Evolutionary conservation across 225 moss, liverwort and hornwort species (phyloP).

Genomic region (Pseudoscleropodium purum): DNA sequence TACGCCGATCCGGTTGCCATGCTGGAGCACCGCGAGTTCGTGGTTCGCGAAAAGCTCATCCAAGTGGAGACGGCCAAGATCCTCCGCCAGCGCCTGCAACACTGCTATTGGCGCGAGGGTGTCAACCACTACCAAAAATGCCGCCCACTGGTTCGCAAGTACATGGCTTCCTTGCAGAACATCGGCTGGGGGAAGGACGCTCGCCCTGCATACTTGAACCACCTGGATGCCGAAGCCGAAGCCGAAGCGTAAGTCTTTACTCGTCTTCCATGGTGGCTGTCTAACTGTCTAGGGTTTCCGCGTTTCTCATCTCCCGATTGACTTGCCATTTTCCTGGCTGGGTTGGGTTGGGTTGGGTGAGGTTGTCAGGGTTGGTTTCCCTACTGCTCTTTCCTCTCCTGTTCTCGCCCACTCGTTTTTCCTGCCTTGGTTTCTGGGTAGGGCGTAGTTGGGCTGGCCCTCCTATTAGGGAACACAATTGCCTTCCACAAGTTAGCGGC

Average conservation of each 20-base stretch:
- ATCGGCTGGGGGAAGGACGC: slow-evolving; percentile 96
- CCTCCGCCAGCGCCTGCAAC: slow-evolving; percentile 67
- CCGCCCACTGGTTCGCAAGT: slow-evolving; percentile 64
- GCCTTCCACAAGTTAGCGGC: neutral
- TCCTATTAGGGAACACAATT: neutral
- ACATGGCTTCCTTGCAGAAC: slow-evolving; percentile 70
- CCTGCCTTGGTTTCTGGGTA: neutral
- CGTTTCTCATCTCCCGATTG: neutral
- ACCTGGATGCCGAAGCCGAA: neutral
- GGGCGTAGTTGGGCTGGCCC: neutral
- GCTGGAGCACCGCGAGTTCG: slow-evolving; percentile 81
- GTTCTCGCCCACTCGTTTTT: neutral
- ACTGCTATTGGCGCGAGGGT: slow-evolving; percentile 76
- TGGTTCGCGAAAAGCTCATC: slow-evolving; percentile 88
- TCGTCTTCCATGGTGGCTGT: neutral
- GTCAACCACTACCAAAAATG: slow-evolving; percentile 95
- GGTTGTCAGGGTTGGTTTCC: neutral
- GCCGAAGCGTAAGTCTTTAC: neutral
- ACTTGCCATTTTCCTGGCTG: neutral
- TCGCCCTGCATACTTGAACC: slow-evolving; percentile 65
- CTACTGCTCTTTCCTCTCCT: neutral
- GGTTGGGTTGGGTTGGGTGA: no score
- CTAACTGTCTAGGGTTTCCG: neutral
- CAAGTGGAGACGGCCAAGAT: slow-evolving; percentile 87
- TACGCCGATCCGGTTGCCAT: slow-evolving; percentile 96